Evolutionary conservation across 768 basidiomycete genomes (phyloP).

Genomic region (Boletus bicolor): DNA sequence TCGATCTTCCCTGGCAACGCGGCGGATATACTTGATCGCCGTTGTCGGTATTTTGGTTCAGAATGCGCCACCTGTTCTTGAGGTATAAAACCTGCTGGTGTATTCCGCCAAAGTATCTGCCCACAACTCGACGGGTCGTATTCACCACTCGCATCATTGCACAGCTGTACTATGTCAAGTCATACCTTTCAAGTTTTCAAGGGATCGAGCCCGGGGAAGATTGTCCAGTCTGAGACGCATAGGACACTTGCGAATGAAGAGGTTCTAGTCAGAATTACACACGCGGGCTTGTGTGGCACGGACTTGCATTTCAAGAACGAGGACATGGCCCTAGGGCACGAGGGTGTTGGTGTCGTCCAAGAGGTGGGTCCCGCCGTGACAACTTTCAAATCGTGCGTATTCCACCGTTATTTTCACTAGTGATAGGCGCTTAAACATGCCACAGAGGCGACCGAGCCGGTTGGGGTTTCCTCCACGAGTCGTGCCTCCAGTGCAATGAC

Average conservation of each 20-base stretch:
- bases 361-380: background rate
- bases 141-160: background rate
- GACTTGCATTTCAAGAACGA: constrained; percentile 28
- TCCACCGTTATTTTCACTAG: background rate
- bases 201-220: constrained; percentile 12
- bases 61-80: background rate
- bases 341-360: background rate
- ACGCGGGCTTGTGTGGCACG: constrained; percentile 32
- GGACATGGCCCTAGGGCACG: background rate
- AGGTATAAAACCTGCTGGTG: background rate
- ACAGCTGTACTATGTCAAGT: background rate
- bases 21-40: background rate
- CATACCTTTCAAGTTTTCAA: constrained; percentile 23
- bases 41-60: no score
- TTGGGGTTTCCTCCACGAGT: background rate
- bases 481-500: constrained; percentile 1
- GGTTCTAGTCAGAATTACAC: constrained; percentile 23
- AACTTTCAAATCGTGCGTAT: background rate
- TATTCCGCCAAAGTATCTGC: background rate
- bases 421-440: background rate
- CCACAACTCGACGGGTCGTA: background rate
- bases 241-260: background rate
- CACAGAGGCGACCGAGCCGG: background rate
- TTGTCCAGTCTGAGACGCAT: background rate
- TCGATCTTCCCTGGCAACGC: background rate